Percentiles rank a stretch among this genome's conserved stretches.
Evolutionary conservation across 2,329 filamentous ascomycete genomes (phyloP).

Genomic region (Exophiala calicioides): DNA sequence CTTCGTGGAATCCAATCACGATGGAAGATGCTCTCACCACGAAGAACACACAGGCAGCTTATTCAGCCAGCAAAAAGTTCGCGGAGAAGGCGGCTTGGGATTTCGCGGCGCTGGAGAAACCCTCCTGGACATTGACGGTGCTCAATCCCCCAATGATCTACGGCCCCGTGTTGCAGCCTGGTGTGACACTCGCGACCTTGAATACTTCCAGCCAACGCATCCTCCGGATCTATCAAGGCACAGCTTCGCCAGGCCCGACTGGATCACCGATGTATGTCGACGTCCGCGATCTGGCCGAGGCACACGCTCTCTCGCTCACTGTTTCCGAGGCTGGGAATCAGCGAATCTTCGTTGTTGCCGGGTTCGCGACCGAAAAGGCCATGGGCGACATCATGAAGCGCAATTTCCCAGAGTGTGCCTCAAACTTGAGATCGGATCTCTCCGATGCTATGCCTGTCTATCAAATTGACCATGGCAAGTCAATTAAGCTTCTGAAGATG

Average conservation of each 20-base stretch:
- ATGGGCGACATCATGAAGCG: slow-evolving; percentile 23
- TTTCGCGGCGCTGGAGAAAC: slow-evolving; percentile 32
- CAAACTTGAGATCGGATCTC: slow-evolving; percentile 13
- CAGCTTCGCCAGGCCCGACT: slow-evolving; percentile 31
- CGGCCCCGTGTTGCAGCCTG: slow-evolving; percentile 38
- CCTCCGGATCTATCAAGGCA: slow-evolving; percentile 34
- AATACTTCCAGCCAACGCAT: slow-evolving; percentile 42
- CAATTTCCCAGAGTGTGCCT: slow-evolving; percentile 20
- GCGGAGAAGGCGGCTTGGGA: slow-evolving; percentile 33
- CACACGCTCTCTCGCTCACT: slow-evolving; percentile 23
- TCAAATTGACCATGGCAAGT: slow-evolving; percentile 42
- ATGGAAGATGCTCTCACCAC: slow-evolving; percentile 47
- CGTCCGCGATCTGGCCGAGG: slow-evolving; percentile 27
- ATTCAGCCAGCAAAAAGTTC: slow-evolving; percentile 37
- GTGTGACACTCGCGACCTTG: slow-evolving; percentile 30
- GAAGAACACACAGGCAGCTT: slow-evolving; percentile 46
- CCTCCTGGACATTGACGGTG: slow-evolving; percentile 41
- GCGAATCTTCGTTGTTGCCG: slow-evolving; percentile 22
- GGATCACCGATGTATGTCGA: slow-evolving; percentile 23
- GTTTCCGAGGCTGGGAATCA: slow-evolving; percentile 19
- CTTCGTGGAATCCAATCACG: slow-evolving; percentile 61
- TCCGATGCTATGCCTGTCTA: slow-evolving; percentile 31
- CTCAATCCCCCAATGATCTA: slow-evolving; percentile 50
- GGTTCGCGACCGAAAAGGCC: slow-evolving; percentile 11
- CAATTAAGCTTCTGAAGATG: slow-evolving; percentile 43